Conservation (phyloP, 129 eudicot genomes). For the Flaveria ramosissima region DNA sequence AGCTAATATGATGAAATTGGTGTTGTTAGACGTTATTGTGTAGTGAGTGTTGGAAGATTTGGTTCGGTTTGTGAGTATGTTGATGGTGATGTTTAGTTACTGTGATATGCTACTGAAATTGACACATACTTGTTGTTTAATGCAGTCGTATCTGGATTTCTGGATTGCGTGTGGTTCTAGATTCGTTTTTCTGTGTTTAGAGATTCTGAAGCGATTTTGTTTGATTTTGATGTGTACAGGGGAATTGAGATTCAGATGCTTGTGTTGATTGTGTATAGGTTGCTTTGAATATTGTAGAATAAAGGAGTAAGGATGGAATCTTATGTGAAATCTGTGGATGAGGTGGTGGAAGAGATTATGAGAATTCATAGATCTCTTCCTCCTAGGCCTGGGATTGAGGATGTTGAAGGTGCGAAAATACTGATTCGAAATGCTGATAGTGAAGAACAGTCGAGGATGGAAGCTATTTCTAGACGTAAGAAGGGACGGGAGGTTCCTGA, state of each 20-base stretch:
- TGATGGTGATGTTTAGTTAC: no score
- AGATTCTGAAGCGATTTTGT: conserved; percentile 7
- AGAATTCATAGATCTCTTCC: conserved; percentile 70
- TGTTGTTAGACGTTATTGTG: conserved; percentile 1
- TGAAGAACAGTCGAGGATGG: conserved; percentile 59
- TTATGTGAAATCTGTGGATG: conserved; percentile 53
- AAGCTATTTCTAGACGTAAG: conserved; percentile 51
- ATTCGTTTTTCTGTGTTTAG: background rate
- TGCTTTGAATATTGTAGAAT: conserved; percentile 8
- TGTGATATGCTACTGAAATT: no score
- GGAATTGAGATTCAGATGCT: background rate
- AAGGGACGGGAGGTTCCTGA: conserved; percentile 60
- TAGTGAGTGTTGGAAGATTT: background rate
- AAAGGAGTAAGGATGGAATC: conserved; percentile 39
- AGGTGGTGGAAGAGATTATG: conserved; percentile 75
- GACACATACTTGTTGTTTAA: background rate
- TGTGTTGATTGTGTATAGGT: conserved; percentile 1
- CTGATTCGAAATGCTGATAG: conserved; percentile 63
- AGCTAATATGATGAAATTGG: conserved; percentile 19
- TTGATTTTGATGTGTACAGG: background rate
- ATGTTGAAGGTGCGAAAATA: conserved; percentile 66
- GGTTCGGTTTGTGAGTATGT: background rate
- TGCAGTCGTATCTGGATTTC: background rate
- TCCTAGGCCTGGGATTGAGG: conserved; percentile 76
- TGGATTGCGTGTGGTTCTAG: background rate